Evolutionary conservation across 495 filamentous ascomycete genomes (phyloP).

Genomic region (Penicillium roqueforti): DNA sequence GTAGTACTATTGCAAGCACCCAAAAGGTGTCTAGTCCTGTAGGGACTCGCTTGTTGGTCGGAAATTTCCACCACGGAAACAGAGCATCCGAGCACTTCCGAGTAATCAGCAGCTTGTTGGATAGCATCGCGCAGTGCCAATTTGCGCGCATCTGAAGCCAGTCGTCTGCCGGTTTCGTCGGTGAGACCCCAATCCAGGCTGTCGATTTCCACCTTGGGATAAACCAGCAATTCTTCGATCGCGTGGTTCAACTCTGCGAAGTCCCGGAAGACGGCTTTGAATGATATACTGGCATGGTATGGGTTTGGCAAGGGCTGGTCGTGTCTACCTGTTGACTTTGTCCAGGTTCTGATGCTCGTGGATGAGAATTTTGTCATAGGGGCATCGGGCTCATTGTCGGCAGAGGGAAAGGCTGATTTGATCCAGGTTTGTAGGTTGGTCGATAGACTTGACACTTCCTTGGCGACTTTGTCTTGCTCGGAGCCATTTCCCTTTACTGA

Average conservation of each 20-base stretch:
- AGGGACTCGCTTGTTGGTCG: constrained; percentile 2
- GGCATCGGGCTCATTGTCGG: constrained; percentile 3
- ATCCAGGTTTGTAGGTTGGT: constrained; percentile 16
- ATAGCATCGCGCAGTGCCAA: constrained; percentile 22
- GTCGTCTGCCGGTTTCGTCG: constrained; percentile 12
- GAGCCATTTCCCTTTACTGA: constrained; percentile 12
- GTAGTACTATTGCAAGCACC: neutral
- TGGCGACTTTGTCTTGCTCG: constrained; percentile 14
- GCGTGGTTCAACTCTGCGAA: constrained; percentile 17
- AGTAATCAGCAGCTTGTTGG: constrained; percentile 19
- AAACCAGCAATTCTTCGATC: constrained; percentile 2
- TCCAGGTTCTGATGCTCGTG: constrained; percentile 13
- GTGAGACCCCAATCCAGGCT: constrained; percentile 23
- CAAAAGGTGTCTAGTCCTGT: neutral
- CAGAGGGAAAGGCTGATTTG: neutral
- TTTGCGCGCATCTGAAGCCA: constrained; percentile 16
- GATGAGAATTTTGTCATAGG: constrained; percentile 17
- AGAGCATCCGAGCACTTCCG: constrained; percentile 16
- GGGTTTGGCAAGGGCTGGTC: constrained; percentile 6
- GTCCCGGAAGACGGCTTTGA: constrained; percentile 16
- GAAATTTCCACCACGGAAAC: constrained; percentile 14
- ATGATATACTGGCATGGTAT: constrained; percentile 9
- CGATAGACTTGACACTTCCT: constrained; percentile 11
- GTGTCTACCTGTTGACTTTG: constrained; percentile 4
- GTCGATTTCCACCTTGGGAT: constrained; percentile 19